A percentile compares a stretch with the other conserved stretches of the same genome.
Conservation (phyloP, 768 basidiomycete species). For the Lactarius deliciosus region DNA sequence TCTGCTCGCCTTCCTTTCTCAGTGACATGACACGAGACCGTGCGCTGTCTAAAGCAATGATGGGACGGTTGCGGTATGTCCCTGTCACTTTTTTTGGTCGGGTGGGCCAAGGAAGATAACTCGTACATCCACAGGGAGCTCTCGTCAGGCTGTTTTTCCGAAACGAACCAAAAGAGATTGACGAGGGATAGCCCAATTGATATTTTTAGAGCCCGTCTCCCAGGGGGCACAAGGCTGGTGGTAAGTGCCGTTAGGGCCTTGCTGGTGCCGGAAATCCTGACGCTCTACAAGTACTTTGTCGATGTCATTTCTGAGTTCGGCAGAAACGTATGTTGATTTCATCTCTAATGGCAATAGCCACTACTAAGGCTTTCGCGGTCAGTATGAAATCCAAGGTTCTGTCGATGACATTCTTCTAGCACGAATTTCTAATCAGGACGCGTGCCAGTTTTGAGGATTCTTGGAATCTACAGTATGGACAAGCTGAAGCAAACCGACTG, state of each 20-base stretch:
- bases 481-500: constrained; percentile 17
- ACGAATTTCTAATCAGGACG: background rate
- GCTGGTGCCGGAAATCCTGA: background rate
- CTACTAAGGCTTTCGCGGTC: background rate
- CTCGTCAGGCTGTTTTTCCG: constrained; percentile 23
- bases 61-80: constrained; percentile 17
- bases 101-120: background rate
- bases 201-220: constrained; percentile 25
- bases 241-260: constrained; percentile 1
- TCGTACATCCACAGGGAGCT: constrained; percentile 16
- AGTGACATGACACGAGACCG: constrained; percentile 4
- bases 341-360: background rate
- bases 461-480: constrained; percentile 20
- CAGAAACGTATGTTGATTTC: constrained; percentile 16
- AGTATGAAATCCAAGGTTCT: constrained; percentile 22
- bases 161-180: constrained; percentile 21
- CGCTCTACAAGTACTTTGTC: constrained; percentile 21
- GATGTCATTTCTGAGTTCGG: constrained; percentile 23
- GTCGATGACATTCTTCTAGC: background rate
- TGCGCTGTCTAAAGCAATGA: background rate
- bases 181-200: constrained; percentile 24
- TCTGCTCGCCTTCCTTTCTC: background rate
- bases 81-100: background rate
- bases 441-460: constrained; percentile 9
- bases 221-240: constrained; percentile 21